These are phyloP conservation scores for Botrytis paeoniae DNA, from an alignment of 2,329 filamentous ascomycete species.

Conservation along the genomic window DNA sequence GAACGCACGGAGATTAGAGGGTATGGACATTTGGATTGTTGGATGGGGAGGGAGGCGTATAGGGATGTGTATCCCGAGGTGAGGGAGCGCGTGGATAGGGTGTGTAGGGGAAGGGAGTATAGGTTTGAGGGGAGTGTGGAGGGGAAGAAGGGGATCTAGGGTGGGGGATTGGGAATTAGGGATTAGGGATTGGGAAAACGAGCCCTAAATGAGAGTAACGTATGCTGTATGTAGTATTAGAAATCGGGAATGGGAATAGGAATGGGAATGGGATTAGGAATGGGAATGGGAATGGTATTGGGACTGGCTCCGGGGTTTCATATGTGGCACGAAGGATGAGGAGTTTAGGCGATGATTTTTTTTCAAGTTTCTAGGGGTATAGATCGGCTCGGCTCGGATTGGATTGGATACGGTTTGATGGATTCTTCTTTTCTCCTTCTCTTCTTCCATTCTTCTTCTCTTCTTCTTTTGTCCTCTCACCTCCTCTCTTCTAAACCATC, in stretches of 20 bases:
- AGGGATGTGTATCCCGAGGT: constrained; percentile 58
- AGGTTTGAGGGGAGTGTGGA: constrained; percentile 28
- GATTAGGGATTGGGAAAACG: background rate
- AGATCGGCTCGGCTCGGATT: background rate
- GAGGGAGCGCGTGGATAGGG: constrained; percentile 52
- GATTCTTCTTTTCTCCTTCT: background rate
- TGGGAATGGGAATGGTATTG: too few species aligned
- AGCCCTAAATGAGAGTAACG: background rate
- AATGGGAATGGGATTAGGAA: background rate
- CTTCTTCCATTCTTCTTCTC: too few species aligned
- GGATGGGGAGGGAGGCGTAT: constrained; percentile 59
- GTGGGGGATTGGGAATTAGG: background rate
- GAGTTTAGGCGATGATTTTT: background rate
- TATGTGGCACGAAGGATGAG: background rate
- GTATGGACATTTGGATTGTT: constrained; percentile 60
- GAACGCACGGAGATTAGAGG: constrained; percentile 51
- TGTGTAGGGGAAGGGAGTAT: constrained; percentile 38
- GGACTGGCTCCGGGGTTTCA: too few species aligned
- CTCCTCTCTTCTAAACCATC: background rate
- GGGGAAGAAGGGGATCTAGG: background rate
- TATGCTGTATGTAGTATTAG: background rate
- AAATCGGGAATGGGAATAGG: background rate
- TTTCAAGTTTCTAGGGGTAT: fast-evolving
- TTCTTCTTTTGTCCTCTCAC: too few species aligned
- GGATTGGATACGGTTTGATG: background rate